Percentiles rank a stretch among this genome's conserved stretches.
Evolutionary conservation across 2,329 filamentous ascomycete species (phyloP).

Genomic region (Shiraia bambusicola): DNA sequence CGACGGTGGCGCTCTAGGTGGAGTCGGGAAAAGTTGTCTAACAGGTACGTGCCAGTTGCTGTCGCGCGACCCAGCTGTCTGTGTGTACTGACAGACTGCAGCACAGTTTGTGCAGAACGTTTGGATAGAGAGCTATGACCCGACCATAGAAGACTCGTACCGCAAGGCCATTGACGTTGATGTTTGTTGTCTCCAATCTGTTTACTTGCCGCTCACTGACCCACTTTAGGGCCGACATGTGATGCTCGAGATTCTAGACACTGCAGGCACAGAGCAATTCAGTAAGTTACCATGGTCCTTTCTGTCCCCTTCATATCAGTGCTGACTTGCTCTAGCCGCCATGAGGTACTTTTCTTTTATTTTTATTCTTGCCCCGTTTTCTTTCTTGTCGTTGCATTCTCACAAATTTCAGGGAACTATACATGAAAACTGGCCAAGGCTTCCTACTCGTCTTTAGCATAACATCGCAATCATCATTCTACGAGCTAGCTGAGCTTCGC

Average conservation of each 20-base stretch:
- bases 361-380: constrained; percentile 12
- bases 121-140: constrained; percentile 78
- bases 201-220: constrained; percentile 10
- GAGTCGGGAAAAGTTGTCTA: constrained; percentile 89
- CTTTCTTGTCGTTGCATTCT: constrained; percentile 12
- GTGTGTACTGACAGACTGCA: constrained; percentile 23
- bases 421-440: constrained; percentile 92
- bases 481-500: constrained; percentile 76
- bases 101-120: constrained; percentile 93
- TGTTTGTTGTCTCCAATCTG: constrained; percentile 57
- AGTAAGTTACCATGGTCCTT: constrained; percentile 59
- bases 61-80: background rate
- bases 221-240: constrained; percentile 74
- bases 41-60: constrained; percentile 62
- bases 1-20: constrained; percentile 58
- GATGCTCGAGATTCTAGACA: constrained; percentile 87
- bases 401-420: constrained; percentile 31
- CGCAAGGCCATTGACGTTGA: constrained; percentile 71
- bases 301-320: background rate
- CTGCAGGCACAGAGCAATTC: constrained; percentile 89
- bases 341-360: constrained; percentile 35
- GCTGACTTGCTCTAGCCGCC: constrained; percentile 31
- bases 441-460: constrained; percentile 93
- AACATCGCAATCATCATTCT: constrained; percentile 78
- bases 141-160: constrained; percentile 64